Base-by-base conservation (phyloP, 176 grass and related monocot species). In the Rhipidocladum racemiflorum region DNA sequence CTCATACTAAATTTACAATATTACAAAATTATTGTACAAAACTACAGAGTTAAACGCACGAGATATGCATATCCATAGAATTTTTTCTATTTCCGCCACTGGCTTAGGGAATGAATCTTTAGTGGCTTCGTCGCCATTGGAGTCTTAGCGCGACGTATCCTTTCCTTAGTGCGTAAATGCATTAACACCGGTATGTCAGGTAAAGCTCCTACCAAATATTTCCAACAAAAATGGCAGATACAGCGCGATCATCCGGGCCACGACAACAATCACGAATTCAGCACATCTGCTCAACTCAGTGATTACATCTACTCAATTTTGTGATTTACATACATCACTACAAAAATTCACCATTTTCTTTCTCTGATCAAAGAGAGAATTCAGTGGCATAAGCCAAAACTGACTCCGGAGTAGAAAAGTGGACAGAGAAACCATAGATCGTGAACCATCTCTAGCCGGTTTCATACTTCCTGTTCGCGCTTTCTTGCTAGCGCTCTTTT, bases 401-500 rank as follows among this genome's bases (percentile, higher is more conserved):
- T 54, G 53, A 59, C 16, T 12, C 8, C 54, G 20, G 57, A 1
- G 40, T 14, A 8, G 23, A 51, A 57, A 35, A 59, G 14, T 16
- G 10, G 45, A 24, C 29, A 70, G 13, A 9, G 2, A 21, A 60
- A 43, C 14, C 46, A 2, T 55, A 28, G 4, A 13, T 11, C 18
- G 20, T 67, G 15, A 63, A 56, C 67, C 17, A 23, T 57, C 12
- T 14, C 15, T 25, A 53, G 76, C 69, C 4, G 3, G 21, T n/a
- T 73, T 90, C 79, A 83, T 36, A 78, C 76, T 61, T 83, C 74
- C 0, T 81, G 75, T 55, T 93, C 91, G 34, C 95, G 79, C 85
- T 95, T 93, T 60, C 94, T 77, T 34, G 65, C 82, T 25, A 83
- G 24, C 24, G 86, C 76, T 79, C 85, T 85, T 63, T 90, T 86